A percentile compares a stretch with the other conserved stretches of the same genome.
phyloP scores from a whole-genome alignment of 257 asterid species.

The Solanum tarijense region DNA sequence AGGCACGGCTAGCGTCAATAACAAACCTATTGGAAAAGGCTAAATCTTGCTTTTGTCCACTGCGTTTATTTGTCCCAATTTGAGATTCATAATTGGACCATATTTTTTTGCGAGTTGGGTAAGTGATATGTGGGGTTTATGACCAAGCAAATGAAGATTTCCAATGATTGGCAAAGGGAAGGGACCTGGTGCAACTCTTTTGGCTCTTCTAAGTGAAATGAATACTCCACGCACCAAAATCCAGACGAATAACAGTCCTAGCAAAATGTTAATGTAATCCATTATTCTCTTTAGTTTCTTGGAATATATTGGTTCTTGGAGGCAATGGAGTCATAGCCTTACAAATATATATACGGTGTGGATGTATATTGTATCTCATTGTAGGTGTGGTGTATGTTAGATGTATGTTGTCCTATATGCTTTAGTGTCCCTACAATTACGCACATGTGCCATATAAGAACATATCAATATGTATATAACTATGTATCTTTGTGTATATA shows the following conservation, averaged over 20 bases:
- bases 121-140: slow-evolving; percentile 62
- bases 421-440: too few species aligned
- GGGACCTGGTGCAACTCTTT: slow-evolving; percentile 26
- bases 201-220: not conserved
- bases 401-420: too few species aligned
- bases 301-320: not conserved
- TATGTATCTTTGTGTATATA: too few species aligned
- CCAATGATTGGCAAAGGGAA: slow-evolving; percentile 62
- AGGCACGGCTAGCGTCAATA: slow-evolving; percentile 47
- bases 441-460: too few species aligned
- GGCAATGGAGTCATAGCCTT: not conserved
- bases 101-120: slow-evolving; percentile 38
- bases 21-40: slow-evolving; percentile 39
- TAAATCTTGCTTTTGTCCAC: slow-evolving; percentile 52
- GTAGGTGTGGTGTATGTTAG: too few species aligned
- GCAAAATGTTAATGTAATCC: slow-evolving; percentile 10
- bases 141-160: slow-evolving; percentile 59
- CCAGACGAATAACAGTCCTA: slow-evolving; percentile 31
- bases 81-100: slow-evolving; percentile 68
- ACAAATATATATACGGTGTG: not conserved
- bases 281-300: not conserved
- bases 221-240: not conserved
- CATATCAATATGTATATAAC: too few species aligned
- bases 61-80: slow-evolving; percentile 46
- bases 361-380: too few species aligned